These are phyloP conservation scores for Amanita inopinata DNA, from an alignment of 768 basidiomycete species.

Conservation along the genomic window DNA sequence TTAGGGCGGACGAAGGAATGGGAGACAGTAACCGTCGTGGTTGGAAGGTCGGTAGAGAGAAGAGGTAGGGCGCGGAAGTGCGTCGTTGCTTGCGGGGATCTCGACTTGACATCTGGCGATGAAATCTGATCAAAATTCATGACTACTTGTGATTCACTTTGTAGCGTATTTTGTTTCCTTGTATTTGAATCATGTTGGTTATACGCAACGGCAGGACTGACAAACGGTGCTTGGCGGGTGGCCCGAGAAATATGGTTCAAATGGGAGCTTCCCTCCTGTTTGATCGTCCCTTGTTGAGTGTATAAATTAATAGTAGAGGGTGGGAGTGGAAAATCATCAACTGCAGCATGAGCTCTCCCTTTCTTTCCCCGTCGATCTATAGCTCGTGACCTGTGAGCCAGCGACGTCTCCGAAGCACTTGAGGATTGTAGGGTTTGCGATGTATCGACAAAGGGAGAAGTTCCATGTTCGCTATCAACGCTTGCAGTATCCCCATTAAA, in stretches of 20 bases:
- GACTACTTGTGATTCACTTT: neutral
- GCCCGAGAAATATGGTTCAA: neutral
- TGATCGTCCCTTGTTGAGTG: constrained; percentile 16
- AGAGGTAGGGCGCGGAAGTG: constrained; percentile 69
- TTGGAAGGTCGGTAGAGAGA: constrained; percentile 60
- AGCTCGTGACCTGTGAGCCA: neutral
- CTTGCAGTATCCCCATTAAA: neutral
- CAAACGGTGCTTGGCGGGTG: neutral
- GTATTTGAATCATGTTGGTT: neutral
- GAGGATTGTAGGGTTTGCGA: neutral
- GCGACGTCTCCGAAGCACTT: neutral
- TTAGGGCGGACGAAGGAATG: constrained; percentile 83
- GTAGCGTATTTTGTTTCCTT: neutral
- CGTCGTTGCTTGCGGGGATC: constrained; percentile 21
- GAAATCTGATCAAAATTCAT: too few relatives aligned
- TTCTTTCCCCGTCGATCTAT: constrained; percentile 13
- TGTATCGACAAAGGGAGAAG: constrained; percentile 1
- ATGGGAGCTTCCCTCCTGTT: constrained; percentile 14
- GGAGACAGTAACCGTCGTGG: constrained; percentile 60
- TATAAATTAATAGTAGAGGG: constrained; percentile 21
- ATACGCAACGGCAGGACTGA: neutral
- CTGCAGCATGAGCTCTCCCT: constrained; percentile 29
- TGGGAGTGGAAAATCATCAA: constrained; percentile 46
- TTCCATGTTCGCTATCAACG: constrained; percentile 1
- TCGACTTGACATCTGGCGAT: constrained; percentile 15